Conservation (phyloP, 768 basidiomycete genomes). For the Leucocoprinus birnbaumii region DNA sequence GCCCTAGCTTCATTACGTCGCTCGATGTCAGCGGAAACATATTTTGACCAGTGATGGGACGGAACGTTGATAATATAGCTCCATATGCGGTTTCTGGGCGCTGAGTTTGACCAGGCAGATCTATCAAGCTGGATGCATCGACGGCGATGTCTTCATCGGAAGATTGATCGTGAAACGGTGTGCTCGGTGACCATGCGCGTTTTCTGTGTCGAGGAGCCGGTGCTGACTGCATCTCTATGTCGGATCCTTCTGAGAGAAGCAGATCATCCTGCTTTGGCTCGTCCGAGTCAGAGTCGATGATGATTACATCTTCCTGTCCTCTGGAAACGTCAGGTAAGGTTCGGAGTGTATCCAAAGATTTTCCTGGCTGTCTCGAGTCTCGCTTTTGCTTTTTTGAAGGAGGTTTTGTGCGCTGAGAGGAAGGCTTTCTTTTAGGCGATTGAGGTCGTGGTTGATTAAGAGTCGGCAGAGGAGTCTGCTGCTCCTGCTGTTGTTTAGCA, state of each 20-base stretch:
- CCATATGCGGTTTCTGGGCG: neutral
- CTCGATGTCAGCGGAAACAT: slow-evolving; percentile 39
- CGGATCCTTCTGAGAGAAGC: slow-evolving; percentile 9
- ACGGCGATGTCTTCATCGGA: slow-evolving; percentile 36
- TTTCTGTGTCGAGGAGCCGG: slow-evolving; percentile 17
- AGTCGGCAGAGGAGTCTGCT: slow-evolving; percentile 7
- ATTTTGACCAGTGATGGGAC: slow-evolving; percentile 42
- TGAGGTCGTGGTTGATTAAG: slow-evolving; percentile 8
- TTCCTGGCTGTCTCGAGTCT: slow-evolving; percentile 19
- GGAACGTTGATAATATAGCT: slow-evolving; percentile 44
- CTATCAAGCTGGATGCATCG: slow-evolving; percentile 18
- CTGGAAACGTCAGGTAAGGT: slow-evolving; percentile 27
- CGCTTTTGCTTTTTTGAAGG: slow-evolving; percentile 22
- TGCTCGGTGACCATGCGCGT: slow-evolving; percentile 62
- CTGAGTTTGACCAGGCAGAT: slow-evolving; percentile 9
- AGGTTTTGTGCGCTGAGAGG: slow-evolving; percentile 19
- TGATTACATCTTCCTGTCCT: slow-evolving; percentile 34
- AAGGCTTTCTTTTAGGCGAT: slow-evolving; percentile 44
- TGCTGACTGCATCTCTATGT: slow-evolving; percentile 2
- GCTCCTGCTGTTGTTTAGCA: slow-evolving; percentile 18
- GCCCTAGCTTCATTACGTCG: slow-evolving; percentile 23
- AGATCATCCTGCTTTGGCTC: slow-evolving; percentile 18
- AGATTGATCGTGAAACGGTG: slow-evolving; percentile 43
- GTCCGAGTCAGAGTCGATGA: slow-evolving; percentile 30
- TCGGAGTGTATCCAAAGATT: slow-evolving; percentile 29